Evolutionary conservation across 2,329 filamentous ascomycete genomes (phyloP), one percentile per base, ranked within the genome.

Genomic region (Sporothrix dimorphospora): DNA sequence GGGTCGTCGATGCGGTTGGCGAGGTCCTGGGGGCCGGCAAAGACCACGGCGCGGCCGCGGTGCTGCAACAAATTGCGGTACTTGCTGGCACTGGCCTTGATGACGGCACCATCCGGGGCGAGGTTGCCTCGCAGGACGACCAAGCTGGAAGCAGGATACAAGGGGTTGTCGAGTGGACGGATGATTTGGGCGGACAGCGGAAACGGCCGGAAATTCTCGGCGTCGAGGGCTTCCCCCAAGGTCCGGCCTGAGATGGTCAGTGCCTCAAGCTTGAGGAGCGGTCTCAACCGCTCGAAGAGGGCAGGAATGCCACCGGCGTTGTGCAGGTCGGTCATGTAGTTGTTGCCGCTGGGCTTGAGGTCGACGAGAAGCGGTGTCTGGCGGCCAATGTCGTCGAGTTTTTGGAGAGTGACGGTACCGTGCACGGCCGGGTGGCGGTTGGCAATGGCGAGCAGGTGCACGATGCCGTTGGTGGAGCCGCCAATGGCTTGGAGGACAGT

Each of bases 301-400:
- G 92, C 91, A 0, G 92, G 90, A 80, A 96, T 93, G 40, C 94
- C 94, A 30, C 94, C 94, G 69, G 96, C 91, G 72, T 94, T 91
- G 80, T 96, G 96, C 53, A 98, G 90, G 78, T 98, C 94, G 4
- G 91, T 93, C 90, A 97, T 97, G 80, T 94, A 92, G 79, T 94
- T 94, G 71, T 92, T 90, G 0, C 94, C 94, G 73, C 89, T 92
- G 0, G 94, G 94, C n/a, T 94, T 93, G 21, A 97, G 85, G 78
- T 97, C 92, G 0, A 94, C 92, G 53, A 97, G 88, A 77, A 96
- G 89, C 0, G 94, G 94, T 1, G 94, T 94, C 75, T 87, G 89
- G 75, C 93, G 85, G 71, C 91, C 92, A 67, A 96, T 90, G 67
- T 94, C 94, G 76, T 93, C 88, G 14, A 97, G 83, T 6, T 47